Evolutionary conservation across 176 grass and related monocot species (phyloP).

Genomic region (Phyllostachys edulis): DNA sequence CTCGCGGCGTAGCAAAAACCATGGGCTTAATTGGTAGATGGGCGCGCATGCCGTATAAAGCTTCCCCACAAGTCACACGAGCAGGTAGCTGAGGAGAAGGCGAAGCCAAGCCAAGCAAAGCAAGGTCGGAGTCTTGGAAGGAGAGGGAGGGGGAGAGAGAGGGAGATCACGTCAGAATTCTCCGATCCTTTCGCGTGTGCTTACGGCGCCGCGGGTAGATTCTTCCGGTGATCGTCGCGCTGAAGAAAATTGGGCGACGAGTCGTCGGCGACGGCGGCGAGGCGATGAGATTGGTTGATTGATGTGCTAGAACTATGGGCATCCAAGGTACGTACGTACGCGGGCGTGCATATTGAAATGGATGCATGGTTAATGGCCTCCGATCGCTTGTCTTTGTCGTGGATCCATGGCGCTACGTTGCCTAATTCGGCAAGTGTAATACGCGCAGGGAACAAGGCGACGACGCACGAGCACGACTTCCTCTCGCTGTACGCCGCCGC

Average conservation of each 20-base stretch:
- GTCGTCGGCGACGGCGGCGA: background rate
- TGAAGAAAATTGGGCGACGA: background rate
- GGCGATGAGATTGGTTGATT: background rate
- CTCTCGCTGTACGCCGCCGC: constrained; percentile 58
- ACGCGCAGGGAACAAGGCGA: constrained; percentile 63
- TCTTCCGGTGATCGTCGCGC: background rate
- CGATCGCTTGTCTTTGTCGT: background rate
- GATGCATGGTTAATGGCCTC: background rate
- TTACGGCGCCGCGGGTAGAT: background rate
- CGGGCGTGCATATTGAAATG: background rate
- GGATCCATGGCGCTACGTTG: background rate
- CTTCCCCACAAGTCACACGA: background rate
- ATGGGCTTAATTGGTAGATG: background rate
- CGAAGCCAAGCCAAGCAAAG: constrained; percentile 12
- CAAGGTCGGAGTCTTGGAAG: background rate
- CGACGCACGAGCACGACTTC: constrained; percentile 79
- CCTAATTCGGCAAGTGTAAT: background rate
- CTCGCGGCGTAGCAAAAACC: background rate
- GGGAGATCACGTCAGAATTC: background rate
- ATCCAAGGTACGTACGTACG: constrained; percentile 57
- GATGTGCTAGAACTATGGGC: constrained; percentile 47
- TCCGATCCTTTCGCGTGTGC: background rate
- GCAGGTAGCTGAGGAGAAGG: background rate
- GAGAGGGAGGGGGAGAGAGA: background rate
- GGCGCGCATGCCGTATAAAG: constrained; percentile 46